Percentiles rank a stretch among this genome's conserved stretches.
Evolutionary conservation across 1,139 yeast species (phyloP).

Genomic region (Meyerozyma guilliermondii): DNA sequence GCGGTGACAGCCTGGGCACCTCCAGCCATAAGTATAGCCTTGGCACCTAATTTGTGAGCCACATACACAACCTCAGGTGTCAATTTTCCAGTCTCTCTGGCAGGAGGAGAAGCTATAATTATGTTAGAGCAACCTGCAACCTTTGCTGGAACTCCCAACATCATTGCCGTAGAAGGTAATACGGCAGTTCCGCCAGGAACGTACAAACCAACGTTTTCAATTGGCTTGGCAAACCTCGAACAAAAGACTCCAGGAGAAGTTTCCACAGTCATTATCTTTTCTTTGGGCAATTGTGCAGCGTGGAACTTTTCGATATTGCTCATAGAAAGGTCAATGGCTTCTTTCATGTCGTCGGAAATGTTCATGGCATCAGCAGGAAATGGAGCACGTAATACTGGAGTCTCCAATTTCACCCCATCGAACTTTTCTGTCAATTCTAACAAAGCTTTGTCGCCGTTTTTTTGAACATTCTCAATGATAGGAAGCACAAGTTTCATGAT

Average conservation of each 20-base stretch:
- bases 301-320: slow-evolving; percentile 89
- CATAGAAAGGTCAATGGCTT: slow-evolving; percentile 85
- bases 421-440: slow-evolving; percentile 84
- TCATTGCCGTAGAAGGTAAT: slow-evolving; percentile 93
- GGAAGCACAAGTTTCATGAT: slow-evolving; percentile 92
- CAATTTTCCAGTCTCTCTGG: slow-evolving; percentile 82
- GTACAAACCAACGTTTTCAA: slow-evolving; percentile 89
- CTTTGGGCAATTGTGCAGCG: slow-evolving; percentile 76
- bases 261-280: slow-evolving; percentile 75
- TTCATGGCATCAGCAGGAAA: slow-evolving; percentile 75
- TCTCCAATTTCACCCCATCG: slow-evolving; percentile 68
- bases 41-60: slow-evolving; percentile 92
- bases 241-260: slow-evolving; percentile 92
- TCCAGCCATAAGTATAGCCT: slow-evolving; percentile 87
- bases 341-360: slow-evolving; percentile 69
- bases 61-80: slow-evolving; percentile 98
- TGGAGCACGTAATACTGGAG: slow-evolving; percentile 84
- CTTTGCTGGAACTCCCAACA: slow-evolving; percentile 98
- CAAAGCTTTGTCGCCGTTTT: slow-evolving; percentile 80
- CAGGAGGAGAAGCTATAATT: slow-evolving; percentile 95
- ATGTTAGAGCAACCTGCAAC: slow-evolving; percentile 97
- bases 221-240: slow-evolving; percentile 92
- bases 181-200: slow-evolving; percentile 99
- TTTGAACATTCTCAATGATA: slow-evolving; percentile 71
- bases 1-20: slow-evolving; percentile 99